Evolutionary conservation across 169 alveolate genomes (phyloP), one percentile per base, ranked within the genome.

Genomic region (Plasmodium cynomolgi): DNA sequence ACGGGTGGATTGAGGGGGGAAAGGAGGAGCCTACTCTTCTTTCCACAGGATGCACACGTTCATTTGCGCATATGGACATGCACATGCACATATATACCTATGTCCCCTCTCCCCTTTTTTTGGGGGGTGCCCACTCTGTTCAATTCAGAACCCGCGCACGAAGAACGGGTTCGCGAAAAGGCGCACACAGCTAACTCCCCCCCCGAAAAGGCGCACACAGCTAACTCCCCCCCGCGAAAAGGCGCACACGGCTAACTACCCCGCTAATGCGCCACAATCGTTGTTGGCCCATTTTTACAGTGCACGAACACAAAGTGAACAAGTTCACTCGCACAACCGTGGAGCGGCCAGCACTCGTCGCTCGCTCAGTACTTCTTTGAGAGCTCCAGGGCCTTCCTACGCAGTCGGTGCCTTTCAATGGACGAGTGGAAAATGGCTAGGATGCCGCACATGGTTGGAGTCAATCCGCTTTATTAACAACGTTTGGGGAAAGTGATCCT

Each of bases 391-490:
- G 93, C 93, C 74, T 86, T 86, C 86, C 93, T 86, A 23, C 93
- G 81, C 31, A 86, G 54, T 11, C 88, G 58, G 81, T 86, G 79
- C 20, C 68, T 86, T 56, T 86, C 93, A 37, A 86, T 79, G 72
- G 93, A 20, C 26, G 93, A 86, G 31, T 86, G 93, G 68, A 86
- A 86, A 86, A 86, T 86, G 11, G 93, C 93, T 34, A 86, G 33
- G 37, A 86, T 86, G 29, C 93, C 93, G 54, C 93, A 86, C 93
- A 86, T 86, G 58, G 13, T 72, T 31, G 31, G 62, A n/a, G 29
- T 33, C 13, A 33, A 33, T 74, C 11, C 20, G 41, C 8, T 74
- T 31, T 31, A 74, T 74, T 9, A 13, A 74, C 13, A 31, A n/a
- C 11, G 33, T 23, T 4, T 1, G 9, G n/a, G 29, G 17, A n/a